These are phyloP conservation scores for Neodidymelliopsis sp. DNA, from an alignment of 2,329 filamentous ascomycete species.

Conservation along the genomic window DNA sequence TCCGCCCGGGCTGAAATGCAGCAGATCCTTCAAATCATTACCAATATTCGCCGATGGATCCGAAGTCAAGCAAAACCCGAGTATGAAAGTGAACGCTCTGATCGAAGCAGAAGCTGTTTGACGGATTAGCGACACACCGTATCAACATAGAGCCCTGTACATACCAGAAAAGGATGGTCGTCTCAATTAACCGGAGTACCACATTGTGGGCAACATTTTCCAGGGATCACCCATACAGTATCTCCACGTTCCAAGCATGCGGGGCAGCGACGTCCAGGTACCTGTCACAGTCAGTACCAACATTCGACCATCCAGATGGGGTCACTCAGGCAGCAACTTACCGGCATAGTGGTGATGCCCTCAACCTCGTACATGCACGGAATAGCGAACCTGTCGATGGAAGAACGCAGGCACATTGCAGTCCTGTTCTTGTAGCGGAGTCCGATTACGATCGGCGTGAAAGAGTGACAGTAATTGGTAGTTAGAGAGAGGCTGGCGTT, in stretches of 20 bases:
- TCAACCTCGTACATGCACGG: conserved; percentile 40
- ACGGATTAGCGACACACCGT: conserved; percentile 5
- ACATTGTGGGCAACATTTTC: conserved; percentile 50
- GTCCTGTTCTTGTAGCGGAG: not conserved
- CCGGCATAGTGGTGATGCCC: conserved; percentile 46
- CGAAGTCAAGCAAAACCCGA: conserved; percentile 14
- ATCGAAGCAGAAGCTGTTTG: not conserved
- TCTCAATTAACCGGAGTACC: conserved; percentile 50
- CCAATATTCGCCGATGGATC: conserved; percentile 18
- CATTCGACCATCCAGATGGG: not conserved
- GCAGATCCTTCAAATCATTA: conserved; percentile 14
- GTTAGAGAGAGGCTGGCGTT: conserved; percentile 1
- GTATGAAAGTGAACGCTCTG: conserved; percentile 1
- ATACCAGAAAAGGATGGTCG: conserved; percentile 3
- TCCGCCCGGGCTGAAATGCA: conserved; percentile 25
- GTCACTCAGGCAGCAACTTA: conserved; percentile 24
- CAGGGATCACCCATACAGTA: conserved; percentile 51
- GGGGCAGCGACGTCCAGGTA: conserved; percentile 50
- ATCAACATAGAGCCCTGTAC: not conserved
- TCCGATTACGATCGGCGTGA: not conserved
- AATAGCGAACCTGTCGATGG: conserved; percentile 35
- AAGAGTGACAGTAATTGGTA: not conserved
- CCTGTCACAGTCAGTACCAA: conserved; percentile 31
- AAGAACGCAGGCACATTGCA: conserved; percentile 38
- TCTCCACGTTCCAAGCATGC: conserved; percentile 50